Base-by-base conservation (phyloP, 768 basidiomycete species). In the Tylopilus sp. region DNA sequence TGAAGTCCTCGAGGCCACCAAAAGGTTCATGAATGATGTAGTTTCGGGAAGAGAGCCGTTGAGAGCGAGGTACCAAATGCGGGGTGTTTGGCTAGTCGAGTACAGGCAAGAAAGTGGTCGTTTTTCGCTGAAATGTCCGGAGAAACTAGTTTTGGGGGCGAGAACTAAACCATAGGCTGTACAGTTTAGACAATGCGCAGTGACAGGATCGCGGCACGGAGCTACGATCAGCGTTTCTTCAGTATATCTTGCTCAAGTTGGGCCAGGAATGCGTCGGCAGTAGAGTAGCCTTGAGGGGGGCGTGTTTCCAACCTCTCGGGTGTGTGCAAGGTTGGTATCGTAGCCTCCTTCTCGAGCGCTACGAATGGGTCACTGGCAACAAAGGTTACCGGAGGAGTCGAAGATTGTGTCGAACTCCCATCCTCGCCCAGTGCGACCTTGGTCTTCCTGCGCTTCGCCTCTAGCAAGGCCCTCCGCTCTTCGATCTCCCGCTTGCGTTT, bases 401-500 rank as follows among this genome's bases (percentile, higher is more conserved):
- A 47, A 17, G 53, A 30, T 38, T 25, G 51, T 15, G n/a, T 40
- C 11, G 23, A 23, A 3, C 4, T 22, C 20, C 3, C 48, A 25
- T 53, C 49, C 33, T 40, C 57, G 4, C 58, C 56, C 6, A 46
- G 52, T 25, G 1, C n/a, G 20, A 22, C 25, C 47, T 57, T 71
- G 38, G 71, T 59, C 68, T 88, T 91, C 59, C 75, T 74, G 55
- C 86, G 75, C 68, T 88, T 88, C 22, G 83, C 85, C 40, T 86
- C 84, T 21, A 90, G 57, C 53, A 81, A 35, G 57, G 70, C 69
- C 28, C 74, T 69, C 51, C 88, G 72, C 60, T 88, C 85, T 63
- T 88, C 88, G 1, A 88, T 57, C 50, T 89, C 85, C 52, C 83
- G 73, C 65, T 86, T 87, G 60, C 87, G 74, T 70, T 89, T 90